Conservation (phyloP, 1,139 yeast species). For the Candida glucosophila region DNA sequence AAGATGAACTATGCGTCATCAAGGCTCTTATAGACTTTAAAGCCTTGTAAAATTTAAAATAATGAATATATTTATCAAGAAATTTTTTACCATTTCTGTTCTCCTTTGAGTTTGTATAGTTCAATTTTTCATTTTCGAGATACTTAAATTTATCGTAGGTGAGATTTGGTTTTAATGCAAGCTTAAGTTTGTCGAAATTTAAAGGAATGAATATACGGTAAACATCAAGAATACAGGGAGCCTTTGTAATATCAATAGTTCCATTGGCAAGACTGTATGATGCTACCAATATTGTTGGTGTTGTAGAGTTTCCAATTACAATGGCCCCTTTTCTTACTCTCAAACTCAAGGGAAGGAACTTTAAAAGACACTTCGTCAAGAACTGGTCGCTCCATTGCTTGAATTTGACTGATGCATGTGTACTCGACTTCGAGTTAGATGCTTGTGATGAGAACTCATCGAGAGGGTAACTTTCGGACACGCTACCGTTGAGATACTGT, state of each 20-base stretch:
- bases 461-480: neutral
- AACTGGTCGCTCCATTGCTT: slow-evolving; percentile 2
- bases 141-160: slow-evolving; percentile 19
- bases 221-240: slow-evolving; percentile 46
- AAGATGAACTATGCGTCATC: slow-evolving; percentile 3
- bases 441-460: too few relatives aligned
- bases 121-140: neutral
- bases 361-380: slow-evolving; percentile 16
- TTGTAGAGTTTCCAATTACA: slow-evolving; percentile 69
- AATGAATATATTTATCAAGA: slow-evolving; percentile 13
- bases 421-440: slow-evolving; percentile 1
- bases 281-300: slow-evolving; percentile 63
- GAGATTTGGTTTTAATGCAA: slow-evolving; percentile 64
- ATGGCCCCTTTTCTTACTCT: slow-evolving; percentile 61
- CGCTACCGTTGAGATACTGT: too few relatives aligned
- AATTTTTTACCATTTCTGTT: slow-evolving; percentile 5
- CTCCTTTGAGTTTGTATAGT: slow-evolving; percentile 1
- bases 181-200: slow-evolving; percentile 40
- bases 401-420: neutral
- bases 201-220: slow-evolving; percentile 40
- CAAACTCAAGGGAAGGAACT: slow-evolving; percentile 50
- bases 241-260: slow-evolving; percentile 43
- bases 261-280: slow-evolving; percentile 56
- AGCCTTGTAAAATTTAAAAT: slow-evolving; percentile 16
- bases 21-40: slow-evolving; percentile 2